Percentiles rank a stretch among this genome's conserved stretches.
Evolutionary conservation across 1,284 basidiomycete genomes (phyloP).

Genomic region (Marasmius oreades): DNA sequence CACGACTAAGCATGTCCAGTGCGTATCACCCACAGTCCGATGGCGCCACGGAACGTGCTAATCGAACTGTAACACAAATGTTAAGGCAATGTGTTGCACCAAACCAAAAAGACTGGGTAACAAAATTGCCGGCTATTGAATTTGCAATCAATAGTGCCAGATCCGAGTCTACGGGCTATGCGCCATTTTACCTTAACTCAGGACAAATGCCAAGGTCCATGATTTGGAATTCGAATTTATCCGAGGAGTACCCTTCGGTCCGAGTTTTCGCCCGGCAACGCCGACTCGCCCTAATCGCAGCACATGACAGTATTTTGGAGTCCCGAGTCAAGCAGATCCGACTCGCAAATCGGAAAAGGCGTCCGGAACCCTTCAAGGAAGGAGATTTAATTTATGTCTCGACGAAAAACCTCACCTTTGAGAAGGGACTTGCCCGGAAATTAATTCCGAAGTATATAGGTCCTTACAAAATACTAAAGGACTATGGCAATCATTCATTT

Average conservation of each 20-base stretch:
- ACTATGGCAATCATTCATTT: slow-evolving; percentile 23
- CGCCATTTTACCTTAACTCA: slow-evolving; percentile 32
- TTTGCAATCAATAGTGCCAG: slow-evolving; percentile 19
- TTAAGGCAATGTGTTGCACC: slow-evolving; percentile 11
- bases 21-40: slow-evolving; percentile 24
- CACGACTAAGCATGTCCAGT: slow-evolving; percentile 21
- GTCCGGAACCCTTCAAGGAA: slow-evolving; percentile 16
- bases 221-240: slow-evolving; percentile 21
- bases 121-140: slow-evolving; percentile 20
- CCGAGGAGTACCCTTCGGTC: slow-evolving; percentile 21
- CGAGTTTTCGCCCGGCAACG: slow-evolving; percentile 17
- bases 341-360: slow-evolving; percentile 21
- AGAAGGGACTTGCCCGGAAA: slow-evolving; percentile 24
- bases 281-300: slow-evolving; percentile 17
- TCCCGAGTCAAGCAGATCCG: slow-evolving; percentile 27
- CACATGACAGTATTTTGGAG: slow-evolving; percentile 27
- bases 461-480: slow-evolving; percentile 24
- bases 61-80: slow-evolving; percentile 21
- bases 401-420: slow-evolving; percentile 26
- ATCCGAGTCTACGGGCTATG: slow-evolving; percentile 25
- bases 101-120: slow-evolving; percentile 18
- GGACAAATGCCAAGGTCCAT: slow-evolving; percentile 25
- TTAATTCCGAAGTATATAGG: slow-evolving; percentile 29
- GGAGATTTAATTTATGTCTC: slow-evolving; percentile 28
- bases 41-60: slow-evolving; percentile 21